Percentiles rank a stretch among this genome's conserved stretches.
These are phyloP conservation scores for Margaritispora aquatica DNA, from an alignment of 495 filamentous ascomycete species.

Conservation along the genomic window DNA sequence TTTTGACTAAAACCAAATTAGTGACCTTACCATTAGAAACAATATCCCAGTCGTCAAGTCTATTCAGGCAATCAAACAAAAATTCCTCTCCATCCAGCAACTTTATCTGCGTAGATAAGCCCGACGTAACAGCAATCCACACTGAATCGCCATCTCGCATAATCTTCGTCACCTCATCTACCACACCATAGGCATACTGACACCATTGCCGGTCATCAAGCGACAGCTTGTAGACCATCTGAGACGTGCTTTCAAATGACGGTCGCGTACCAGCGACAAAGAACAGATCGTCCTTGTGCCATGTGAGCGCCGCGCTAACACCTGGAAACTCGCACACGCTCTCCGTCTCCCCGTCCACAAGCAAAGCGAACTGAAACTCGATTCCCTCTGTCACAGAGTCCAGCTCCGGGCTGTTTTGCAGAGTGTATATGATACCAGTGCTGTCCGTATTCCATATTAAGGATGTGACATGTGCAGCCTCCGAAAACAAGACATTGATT, in stretches of 20 bases:
- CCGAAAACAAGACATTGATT: background rate
- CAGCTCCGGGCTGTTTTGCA: background rate
- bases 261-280: background rate
- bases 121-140: background rate
- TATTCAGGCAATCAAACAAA: background rate
- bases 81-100: background rate
- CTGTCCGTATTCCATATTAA: background rate
- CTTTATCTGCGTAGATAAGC: background rate
- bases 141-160: background rate
- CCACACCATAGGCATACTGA: background rate
- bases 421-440: background rate
- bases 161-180: background rate
- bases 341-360: background rate
- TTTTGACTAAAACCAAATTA: background rate
- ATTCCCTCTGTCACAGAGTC: background rate
- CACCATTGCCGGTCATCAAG: background rate
- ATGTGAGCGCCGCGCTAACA: background rate
- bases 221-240: slow-evolving; percentile 2
- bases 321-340: background rate
- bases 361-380: background rate
- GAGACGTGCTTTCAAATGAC: background rate
- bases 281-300: background rate
- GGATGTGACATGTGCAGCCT: background rate
- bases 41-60: background rate
- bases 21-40: background rate